A percentile compares a stretch with the other conserved stretches of the same genome.
Evolutionary conservation across 2,329 filamentous ascomycete species (phyloP).

Genomic region (Botrytis porri): DNA sequence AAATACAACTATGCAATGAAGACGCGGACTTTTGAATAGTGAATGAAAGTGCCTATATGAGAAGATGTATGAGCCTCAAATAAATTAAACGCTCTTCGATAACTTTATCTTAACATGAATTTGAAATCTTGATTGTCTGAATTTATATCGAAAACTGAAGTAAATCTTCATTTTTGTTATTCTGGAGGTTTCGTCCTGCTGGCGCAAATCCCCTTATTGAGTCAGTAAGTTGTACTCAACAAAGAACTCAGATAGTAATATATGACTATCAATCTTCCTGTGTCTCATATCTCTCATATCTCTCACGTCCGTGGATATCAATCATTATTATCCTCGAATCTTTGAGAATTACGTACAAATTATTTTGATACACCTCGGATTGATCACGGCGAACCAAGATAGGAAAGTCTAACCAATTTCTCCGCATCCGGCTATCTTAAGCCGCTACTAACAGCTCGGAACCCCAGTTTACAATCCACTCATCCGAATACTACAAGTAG

Average conservation of each 20-base stretch:
- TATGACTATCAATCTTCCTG: not conserved
- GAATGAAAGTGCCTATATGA: not conserved
- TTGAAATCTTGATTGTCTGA: not conserved
- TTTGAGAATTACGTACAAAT: not conserved
- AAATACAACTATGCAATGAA: not conserved
- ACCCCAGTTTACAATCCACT: not conserved
- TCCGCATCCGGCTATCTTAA: slow-evolving; percentile 3
- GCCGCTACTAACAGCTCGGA: not conserved
- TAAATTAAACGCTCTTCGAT: not conserved
- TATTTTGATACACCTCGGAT: not conserved
- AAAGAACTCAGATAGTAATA: not conserved
- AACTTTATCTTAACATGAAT: not conserved
- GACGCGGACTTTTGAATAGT: not conserved
- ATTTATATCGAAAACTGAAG: not conserved
- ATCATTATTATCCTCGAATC: not conserved
- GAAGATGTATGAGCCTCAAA: not conserved
- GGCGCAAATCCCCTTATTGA: not conserved
- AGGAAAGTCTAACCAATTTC: slow-evolving; percentile 8
- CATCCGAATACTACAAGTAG: not conserved
- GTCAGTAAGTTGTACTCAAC: not conserved
- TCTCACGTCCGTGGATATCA: not conserved
- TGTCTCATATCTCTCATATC: not conserved
- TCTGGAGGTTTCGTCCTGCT: not conserved
- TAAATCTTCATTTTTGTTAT: not conserved
- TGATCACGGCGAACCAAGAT: not conserved